These are phyloP conservation scores for Botrytis paeoniae DNA, from an alignment of 2,329 filamentous ascomycete genomes.

Conservation along the genomic window DNA sequence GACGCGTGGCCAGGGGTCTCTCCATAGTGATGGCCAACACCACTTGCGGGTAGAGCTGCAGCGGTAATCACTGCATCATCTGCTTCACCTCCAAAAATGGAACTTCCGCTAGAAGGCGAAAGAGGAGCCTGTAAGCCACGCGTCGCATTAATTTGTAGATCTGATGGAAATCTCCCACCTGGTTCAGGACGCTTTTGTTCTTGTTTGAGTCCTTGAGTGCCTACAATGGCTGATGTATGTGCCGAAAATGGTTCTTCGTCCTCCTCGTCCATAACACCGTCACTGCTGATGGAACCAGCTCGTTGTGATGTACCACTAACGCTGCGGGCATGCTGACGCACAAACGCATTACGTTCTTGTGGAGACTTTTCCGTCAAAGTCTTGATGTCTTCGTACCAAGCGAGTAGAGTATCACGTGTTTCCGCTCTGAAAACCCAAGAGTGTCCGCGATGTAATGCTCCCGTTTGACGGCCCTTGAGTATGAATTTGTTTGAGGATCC, in stretches of 20 bases:
- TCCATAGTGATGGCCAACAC: slow-evolving; percentile 31
- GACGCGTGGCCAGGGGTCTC: slow-evolving; percentile 41
- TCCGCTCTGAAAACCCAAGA: slow-evolving; percentile 71
- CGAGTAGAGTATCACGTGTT: slow-evolving; percentile 90
- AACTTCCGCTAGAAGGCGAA: slow-evolving; percentile 80
- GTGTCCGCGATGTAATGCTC: slow-evolving; percentile 80
- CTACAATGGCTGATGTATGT: slow-evolving; percentile 51
- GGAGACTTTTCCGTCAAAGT: slow-evolving; percentile 82
- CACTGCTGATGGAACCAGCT: slow-evolving; percentile 66
- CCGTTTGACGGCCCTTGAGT: slow-evolving; percentile 92
- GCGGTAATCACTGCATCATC: slow-evolving; percentile 58
- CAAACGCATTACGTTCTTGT: slow-evolving; percentile 84
- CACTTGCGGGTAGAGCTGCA: slow-evolving; percentile 41
- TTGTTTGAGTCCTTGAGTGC: slow-evolving; percentile 47
- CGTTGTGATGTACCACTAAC: slow-evolving; percentile 62
- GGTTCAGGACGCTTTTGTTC: slow-evolving; percentile 72
- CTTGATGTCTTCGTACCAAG: slow-evolving; percentile 90
- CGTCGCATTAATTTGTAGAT: slow-evolving; percentile 75
- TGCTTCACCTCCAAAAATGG: slow-evolving; percentile 47
- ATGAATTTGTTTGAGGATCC: slow-evolving; percentile 96
- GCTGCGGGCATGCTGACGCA: slow-evolving; percentile 76
- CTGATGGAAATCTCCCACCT: slow-evolving; percentile 96
- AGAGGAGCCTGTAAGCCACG: slow-evolving; percentile 77
- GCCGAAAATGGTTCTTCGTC: slow-evolving; percentile 62
- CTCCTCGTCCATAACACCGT: slow-evolving; percentile 74